Percentiles rank a stretch among this genome's conserved stretches.
These are phyloP conservation scores for Cladosporium sp. DNA, from an alignment of 2,329 filamentous ascomycete species.

Conservation along the genomic window DNA sequence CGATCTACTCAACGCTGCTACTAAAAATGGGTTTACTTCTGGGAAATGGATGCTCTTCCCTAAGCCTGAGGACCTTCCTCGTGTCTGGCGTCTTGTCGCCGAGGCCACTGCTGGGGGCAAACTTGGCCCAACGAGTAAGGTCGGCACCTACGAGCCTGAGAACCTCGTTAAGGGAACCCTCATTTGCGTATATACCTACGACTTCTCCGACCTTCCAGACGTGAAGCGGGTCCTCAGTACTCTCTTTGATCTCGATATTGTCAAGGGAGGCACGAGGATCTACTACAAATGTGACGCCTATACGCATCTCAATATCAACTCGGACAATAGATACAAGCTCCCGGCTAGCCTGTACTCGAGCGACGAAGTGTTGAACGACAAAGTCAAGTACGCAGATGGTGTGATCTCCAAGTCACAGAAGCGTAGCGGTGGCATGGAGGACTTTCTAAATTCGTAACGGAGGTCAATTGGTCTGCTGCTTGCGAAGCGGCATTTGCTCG, in stretches of 20 bases:
- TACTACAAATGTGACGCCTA: constrained; percentile 74
- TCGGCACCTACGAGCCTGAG: constrained; percentile 51
- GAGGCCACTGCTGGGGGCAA: constrained; percentile 63
- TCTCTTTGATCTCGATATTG: constrained; percentile 57
- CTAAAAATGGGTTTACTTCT: constrained; percentile 52
- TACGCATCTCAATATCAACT: constrained; percentile 40
- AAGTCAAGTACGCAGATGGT: constrained; percentile 18
- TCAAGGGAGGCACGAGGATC: constrained; percentile 48
- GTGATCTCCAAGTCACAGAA: constrained; percentile 18
- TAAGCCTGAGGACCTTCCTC: constrained; percentile 50
- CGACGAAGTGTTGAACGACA: constrained; percentile 26
- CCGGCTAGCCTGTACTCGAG: constrained; percentile 42
- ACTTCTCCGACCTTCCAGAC: constrained; percentile 67
- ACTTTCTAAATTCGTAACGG: constrained; percentile 1
- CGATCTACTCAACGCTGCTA: constrained; percentile 60
- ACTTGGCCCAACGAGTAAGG: constrained; percentile 70
- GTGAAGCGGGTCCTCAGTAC: constrained; percentile 62
- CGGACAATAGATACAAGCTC: constrained; percentile 38
- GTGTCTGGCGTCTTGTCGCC: constrained; percentile 63
- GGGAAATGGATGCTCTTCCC: constrained; percentile 83
- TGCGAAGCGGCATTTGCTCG: background rate
- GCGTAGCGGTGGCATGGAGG: background rate
- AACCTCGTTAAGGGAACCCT: constrained; percentile 46
- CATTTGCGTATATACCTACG: constrained; percentile 73
- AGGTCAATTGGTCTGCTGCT: background rate